These are phyloP conservation scores for Marasmius oreades DNA, from an alignment of 1,284 basidiomycete species.

Conservation along the genomic window DNA sequence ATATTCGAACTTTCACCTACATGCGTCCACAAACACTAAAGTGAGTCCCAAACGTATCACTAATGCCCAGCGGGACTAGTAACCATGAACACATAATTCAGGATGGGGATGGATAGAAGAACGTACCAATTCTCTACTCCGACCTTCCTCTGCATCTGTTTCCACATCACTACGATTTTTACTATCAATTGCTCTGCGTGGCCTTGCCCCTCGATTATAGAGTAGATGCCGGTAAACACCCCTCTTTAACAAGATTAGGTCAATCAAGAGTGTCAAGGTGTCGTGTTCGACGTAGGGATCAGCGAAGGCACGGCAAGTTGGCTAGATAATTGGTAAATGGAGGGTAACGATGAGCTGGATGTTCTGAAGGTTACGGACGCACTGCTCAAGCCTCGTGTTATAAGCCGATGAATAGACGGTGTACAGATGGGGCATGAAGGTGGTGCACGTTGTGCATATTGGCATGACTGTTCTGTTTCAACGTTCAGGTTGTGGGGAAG, in stretches of 20 bases:
- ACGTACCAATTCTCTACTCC: constrained; percentile 16
- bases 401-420: constrained; percentile 82
- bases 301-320: constrained; percentile 67
- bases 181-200: constrained; percentile 37
- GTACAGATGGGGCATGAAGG: constrained; percentile 68
- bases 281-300: constrained; percentile 93
- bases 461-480: constrained; percentile 46
- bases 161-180: constrained; percentile 12
- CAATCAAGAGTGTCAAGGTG: constrained; percentile 71
- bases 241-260: constrained; percentile 84
- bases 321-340: constrained; percentile 28
- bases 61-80: constrained; percentile 53
- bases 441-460: constrained; percentile 78
- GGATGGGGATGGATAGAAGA: neutral
- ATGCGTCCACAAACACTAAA: constrained; percentile 64
- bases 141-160: constrained; percentile 9
- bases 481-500: neutral
- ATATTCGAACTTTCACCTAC: constrained; percentile 38
- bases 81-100: neutral
- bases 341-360: neutral
- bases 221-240: constrained; percentile 86
- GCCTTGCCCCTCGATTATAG: constrained; percentile 79
- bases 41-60: constrained; percentile 54
- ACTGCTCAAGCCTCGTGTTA: constrained; percentile 80
- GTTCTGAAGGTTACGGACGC: constrained; percentile 37